Percentiles rank a stretch among this genome's conserved stretches.
These are phyloP conservation scores for Chaetomiaceae sp. DNA, from an alignment of 2,329 filamentous ascomycete genomes.

Conservation along the genomic window DNA sequence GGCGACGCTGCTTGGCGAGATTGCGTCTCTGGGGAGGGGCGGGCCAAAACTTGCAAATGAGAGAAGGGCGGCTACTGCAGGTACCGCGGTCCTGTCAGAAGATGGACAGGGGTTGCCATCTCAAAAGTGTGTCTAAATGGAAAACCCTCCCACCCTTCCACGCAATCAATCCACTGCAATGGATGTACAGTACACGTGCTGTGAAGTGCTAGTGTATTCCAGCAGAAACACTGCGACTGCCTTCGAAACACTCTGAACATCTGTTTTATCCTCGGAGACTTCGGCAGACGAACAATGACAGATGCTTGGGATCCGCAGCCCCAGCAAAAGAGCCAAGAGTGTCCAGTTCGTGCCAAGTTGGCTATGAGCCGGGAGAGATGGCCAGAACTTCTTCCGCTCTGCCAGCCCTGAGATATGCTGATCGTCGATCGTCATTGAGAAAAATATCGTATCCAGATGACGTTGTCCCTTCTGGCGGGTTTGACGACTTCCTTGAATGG, in stretches of 20 bases:
- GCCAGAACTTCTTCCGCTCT: neutral
- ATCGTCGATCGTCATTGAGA: neutral
- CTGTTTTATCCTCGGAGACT: too few relatives aligned
- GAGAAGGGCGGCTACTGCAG: conserved; percentile 21
- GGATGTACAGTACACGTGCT: too few relatives aligned
- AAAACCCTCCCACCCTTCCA: neutral
- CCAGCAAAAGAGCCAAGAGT: neutral
- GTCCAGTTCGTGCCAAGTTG: neutral
- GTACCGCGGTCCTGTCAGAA: conserved; percentile 16
- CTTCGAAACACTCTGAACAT: too few relatives aligned
- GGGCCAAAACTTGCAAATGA: conserved; percentile 17
- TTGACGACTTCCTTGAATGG: too few relatives aligned
- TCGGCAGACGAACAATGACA: too few relatives aligned
- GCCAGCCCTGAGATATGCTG: neutral
- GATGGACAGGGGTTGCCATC: conserved; percentile 1
- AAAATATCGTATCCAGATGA: neutral
- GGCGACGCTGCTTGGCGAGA: conserved; percentile 24
- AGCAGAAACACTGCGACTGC: too few relatives aligned
- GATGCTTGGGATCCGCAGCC: neutral
- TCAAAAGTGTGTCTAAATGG: neutral
- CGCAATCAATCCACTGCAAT: neutral
- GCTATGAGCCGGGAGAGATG: neutral
- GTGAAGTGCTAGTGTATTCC: too few relatives aligned
- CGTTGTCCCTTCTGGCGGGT: neutral
- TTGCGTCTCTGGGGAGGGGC: conserved; percentile 13